phyloP scores from a whole-genome alignment of 768 basidiomycete species.

The Leccinum broughii region DNA sequence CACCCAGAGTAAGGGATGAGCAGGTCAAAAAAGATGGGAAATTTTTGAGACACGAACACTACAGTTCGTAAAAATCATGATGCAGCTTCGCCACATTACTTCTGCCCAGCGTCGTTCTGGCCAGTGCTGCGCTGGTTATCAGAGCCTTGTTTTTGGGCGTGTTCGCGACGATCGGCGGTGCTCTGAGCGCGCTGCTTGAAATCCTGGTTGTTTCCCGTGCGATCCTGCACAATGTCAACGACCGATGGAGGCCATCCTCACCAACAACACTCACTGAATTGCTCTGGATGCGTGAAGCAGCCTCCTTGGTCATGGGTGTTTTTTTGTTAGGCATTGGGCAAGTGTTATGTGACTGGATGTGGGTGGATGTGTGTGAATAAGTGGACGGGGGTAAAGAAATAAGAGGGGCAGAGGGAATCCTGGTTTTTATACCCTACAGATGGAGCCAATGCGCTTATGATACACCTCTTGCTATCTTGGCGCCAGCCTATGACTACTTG shows the following conservation, averaged over 20 bases:
- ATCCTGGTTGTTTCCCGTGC: neutral
- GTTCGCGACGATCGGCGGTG: slow-evolving; percentile 5
- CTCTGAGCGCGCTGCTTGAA: slow-evolving; percentile 14
- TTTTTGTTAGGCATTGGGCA: slow-evolving; percentile 5
- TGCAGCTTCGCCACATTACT: neutral
- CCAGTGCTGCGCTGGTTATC: neutral
- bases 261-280: slow-evolving; percentile 7
- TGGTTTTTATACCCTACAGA: slow-evolving; percentile 3
- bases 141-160: slow-evolving; percentile 1
- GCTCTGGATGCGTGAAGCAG: slow-evolving; percentile 10
- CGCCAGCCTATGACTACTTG: neutral
- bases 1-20: neutral
- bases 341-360: neutral
- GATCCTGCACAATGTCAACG: slow-evolving; percentile 6
- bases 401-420: neutral
- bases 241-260: neutral
- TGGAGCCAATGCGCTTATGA: neutral
- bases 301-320: neutral
- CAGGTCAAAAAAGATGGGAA: no score
- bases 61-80: neutral
- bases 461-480: neutral
- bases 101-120: neutral
- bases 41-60: neutral
- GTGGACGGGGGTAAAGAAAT: neutral
- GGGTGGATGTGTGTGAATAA: neutral